Conservation (phyloP, 2,329 filamentous ascomycete species). For the Colletotrichum sublineola region DNA sequence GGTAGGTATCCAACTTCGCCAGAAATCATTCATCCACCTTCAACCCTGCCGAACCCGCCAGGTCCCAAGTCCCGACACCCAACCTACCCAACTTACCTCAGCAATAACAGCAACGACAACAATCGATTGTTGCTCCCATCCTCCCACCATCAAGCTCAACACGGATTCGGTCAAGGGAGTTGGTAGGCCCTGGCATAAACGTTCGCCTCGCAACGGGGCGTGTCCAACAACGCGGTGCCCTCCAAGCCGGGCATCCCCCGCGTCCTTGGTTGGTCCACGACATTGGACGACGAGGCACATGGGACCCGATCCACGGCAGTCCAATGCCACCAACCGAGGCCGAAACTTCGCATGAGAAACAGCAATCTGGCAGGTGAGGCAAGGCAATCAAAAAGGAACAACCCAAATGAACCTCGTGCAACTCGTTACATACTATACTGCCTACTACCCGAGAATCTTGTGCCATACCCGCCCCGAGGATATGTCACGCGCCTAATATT, state of each 20-base stretch:
- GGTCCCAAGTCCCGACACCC: conserved; percentile 16
- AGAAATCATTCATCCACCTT: neutral
- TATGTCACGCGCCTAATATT: conserved; percentile 26
- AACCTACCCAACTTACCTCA: neutral
- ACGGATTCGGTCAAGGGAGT: neutral
- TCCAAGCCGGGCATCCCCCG: conserved; percentile 5
- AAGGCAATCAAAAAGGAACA: neutral
- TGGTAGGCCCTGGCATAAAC: neutral
- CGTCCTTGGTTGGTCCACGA: conserved; percentile 17
- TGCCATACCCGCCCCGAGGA: conserved; percentile 9
- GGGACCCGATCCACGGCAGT: conserved; percentile 7
- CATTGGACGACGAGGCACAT: conserved; percentile 27
- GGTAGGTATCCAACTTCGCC: neutral
- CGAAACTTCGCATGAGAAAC: conserved; percentile 32
- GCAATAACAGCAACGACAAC: neutral
- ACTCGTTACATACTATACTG: neutral
- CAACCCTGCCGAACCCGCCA: conserved; percentile 12
- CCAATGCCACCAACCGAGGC: conserved; percentile 21
- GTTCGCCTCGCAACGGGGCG: neutral
- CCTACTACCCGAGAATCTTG: conserved; percentile 1
- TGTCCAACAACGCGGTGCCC: neutral
- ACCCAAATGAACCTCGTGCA: neutral
- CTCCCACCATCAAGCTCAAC: neutral
- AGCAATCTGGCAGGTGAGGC: neutral
- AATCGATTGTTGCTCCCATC: neutral